Evolutionary conservation across 495 filamentous ascomycete species (phyloP), one percentile per base, ranked within the genome.

Genomic region (Penicillium egyptiacum): DNA sequence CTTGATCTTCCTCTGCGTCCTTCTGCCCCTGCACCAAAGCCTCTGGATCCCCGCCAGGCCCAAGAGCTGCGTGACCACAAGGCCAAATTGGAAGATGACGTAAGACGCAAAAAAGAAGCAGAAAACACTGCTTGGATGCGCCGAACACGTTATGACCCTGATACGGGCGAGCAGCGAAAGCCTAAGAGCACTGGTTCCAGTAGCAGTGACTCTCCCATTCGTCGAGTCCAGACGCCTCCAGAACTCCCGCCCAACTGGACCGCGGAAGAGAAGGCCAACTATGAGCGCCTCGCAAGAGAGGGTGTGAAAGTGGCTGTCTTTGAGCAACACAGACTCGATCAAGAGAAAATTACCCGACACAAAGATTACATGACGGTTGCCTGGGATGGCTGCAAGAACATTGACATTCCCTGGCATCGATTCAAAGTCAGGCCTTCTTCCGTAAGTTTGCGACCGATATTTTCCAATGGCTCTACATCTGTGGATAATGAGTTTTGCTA

Each of bases 401-500:
- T 55, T 31, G 53, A 55, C 31, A 47, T 55, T 39, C 53, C 53
- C n/a, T 55, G 53, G 53, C 42, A 55, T 28, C 20, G 31, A 39
- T 47, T 55, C 42, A 55, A 39, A 35, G 14, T 39, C 22, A 37
- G 16, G 22, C 10, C 20, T 17, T 26, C 42, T n/a, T 19, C 14
- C 14, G 53, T 55, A 19, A 28, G 53, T 39, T 5, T 19, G 45
- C 82, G 84, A 22, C 77, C 76, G 7, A 50, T 20, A 8, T 1
- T 3, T 30, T 16, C 26, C 11, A 6, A 1, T 20, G 5, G 14
- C 17, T 53, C 8, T 19, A 2, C 16, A 5, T n/a, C 10, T 28
- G 25, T 17, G 22, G 35, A 6, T 41, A 25, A 25, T 25, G n/a
- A 37, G 8, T 35, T 44, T 8, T 37, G 10, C 53, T 55, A 5